Base-by-base conservation (phyloP, 192 early-diverging fungal genomes). In the Entophlyctis luteolus region DNA sequence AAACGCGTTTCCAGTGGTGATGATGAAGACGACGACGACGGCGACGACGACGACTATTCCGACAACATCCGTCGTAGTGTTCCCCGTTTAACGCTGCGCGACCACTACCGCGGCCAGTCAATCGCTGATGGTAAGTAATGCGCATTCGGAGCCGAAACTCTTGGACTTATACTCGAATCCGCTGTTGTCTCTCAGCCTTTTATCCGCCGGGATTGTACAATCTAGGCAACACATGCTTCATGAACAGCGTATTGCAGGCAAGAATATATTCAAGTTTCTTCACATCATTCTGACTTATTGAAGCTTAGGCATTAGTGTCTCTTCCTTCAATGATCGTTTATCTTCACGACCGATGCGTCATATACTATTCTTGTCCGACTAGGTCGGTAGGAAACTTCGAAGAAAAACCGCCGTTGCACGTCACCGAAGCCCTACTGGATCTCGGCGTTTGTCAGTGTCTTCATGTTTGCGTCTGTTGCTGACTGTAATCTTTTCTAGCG, bases 141-240 rank as follows among this genome's bases (percentile, higher is more conserved):
- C n/a, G n/a, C n/a, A n/a, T n/a, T n/a, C n/a, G n/a, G n/a, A n/a
- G n/a, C n/a, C n/a, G n/a, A n/a, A n/a, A n/a, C n/a, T n/a, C n/a
- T n/a, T n/a, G n/a, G n/a, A n/a, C n/a, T n/a, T n/a, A n/a, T n/a
- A n/a, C 55, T 52, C 49, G 12, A 23, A 27, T 53, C 50, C 28
- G 57, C 12, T 36, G 23, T 46, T 12, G 6, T 35, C 32, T 14
- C 18, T 34, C 39, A 60, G 59, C 39, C 6, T 63, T 84, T 23
- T 83, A 78, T 47, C 79, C 85, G 42, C 77, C 80, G 16, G 92
- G 92, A 12, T 78, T 94, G 8, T 77, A 87, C 66, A 94, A 94
- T 63, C 68, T 89, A 65, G 91, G 92, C 22, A 94, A 94, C 70
- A 91, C 90, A 4, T 94, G 92, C 75, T 94, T 92, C 72, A 84